Evolutionary conservation across 2,329 filamentous ascomycete species (phyloP), one percentile per base, ranked within the genome.

Genomic region (Hymenoscyphus fraxineus): DNA sequence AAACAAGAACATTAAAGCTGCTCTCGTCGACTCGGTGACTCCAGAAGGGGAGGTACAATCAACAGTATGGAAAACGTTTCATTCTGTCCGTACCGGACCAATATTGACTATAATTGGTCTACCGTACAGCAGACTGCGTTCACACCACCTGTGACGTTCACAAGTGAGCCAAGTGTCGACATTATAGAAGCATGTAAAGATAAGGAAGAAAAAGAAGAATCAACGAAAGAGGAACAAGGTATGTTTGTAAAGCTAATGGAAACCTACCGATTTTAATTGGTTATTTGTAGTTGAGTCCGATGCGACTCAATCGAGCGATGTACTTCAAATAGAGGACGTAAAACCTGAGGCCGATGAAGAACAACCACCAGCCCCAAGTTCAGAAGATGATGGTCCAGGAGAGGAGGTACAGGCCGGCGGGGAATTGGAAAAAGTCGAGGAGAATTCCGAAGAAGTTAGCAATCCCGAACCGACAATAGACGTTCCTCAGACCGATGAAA

Each of bases 61-160:
- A 67, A 65, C 62, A 72, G 67, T 71, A 75, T 72, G 73, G 72
- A 70, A 65, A 60, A 73, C 51, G 64, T 74, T 69, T 72, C 73
- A 63, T 72, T 67, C 64, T 73, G 72, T 72, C 73, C 73, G 60
- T 69, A 72, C 59, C 66, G 72, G 68, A 65, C 66, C 54, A 68
- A 66, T 57, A 67, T 72, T 65, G 66, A 70, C 64, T 64, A 65
- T 67, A 64, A 68, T 64, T 71, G 70, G 67, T 71, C 70, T 31
- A 63, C 61, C 59, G 61, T 71, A 38, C 66, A 73, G 66, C 71
- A 68, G 56, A 69, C 67, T 22, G 56, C 66, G 56, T 63, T 66
- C 62, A 59, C 65, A 39, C 55, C 60, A n/a, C 70, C 70, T 22
- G 59, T 68, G 32, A 68, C 63, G 19, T 73, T 71, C 63, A 70